phyloP scores from a whole-genome alignment of 2,329 filamentous ascomycete genomes.

The Arthroderma sp. region DNA sequence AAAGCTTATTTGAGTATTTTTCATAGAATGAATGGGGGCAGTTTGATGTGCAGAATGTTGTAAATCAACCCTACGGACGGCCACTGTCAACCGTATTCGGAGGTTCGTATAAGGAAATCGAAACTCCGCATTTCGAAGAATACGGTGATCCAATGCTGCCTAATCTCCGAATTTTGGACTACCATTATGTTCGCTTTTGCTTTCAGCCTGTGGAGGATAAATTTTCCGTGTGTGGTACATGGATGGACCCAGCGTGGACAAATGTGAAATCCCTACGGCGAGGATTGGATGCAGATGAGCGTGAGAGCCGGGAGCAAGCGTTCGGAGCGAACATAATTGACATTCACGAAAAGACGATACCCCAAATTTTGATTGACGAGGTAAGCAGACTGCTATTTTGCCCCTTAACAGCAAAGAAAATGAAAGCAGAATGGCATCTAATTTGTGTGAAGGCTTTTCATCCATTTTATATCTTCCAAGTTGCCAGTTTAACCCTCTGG shows the following conservation, averaged over 20 bases:
- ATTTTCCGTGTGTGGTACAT: conserved; percentile 73
- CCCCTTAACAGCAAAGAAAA: conserved; percentile 13
- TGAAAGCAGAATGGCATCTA: conserved; percentile 1
- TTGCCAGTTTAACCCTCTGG: conserved; percentile 88
- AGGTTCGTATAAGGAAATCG: conserved; percentile 39
- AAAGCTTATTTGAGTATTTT: conserved; percentile 15
- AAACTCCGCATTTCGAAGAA: conserved; percentile 54
- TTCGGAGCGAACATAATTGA: conserved; percentile 88
- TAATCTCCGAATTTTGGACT: conserved; percentile 66
- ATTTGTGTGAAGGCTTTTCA: conserved; percentile 60
- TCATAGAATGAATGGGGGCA: conserved; percentile 85
- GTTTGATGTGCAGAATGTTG: conserved; percentile 62
- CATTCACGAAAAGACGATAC: conserved; percentile 75
- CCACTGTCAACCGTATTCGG: conserved; percentile 49
- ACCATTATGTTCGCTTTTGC: conserved; percentile 86
- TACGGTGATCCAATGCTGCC: conserved; percentile 63
- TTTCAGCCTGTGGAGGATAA: conserved; percentile 82
- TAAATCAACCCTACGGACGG: conserved; percentile 44
- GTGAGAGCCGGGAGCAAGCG: conserved; percentile 65
- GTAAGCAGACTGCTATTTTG: conserved; percentile 29
- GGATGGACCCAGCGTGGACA: conserved; percentile 88
- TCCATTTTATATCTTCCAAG: conserved; percentile 96
- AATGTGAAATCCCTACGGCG: conserved; percentile 59
- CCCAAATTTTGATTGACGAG: conserved; percentile 79
- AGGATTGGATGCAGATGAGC: conserved; percentile 81